phyloP scores from a whole-genome alignment of 805 yeast genomes.

The Saccharomycopsis amapae region DNA sequence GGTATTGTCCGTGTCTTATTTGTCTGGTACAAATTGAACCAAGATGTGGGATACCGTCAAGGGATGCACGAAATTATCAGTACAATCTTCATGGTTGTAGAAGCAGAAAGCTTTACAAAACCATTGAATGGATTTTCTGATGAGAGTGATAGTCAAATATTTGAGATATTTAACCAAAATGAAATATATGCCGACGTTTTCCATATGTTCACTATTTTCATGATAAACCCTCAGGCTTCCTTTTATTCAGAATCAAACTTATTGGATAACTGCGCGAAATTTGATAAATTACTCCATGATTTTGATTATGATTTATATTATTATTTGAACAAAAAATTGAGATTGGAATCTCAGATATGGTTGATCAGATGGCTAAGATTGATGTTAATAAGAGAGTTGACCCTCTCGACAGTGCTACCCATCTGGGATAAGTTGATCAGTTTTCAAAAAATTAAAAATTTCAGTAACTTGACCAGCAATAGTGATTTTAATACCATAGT shows the following conservation, averaged over 20 bases:
- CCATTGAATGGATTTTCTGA: slow-evolving; percentile 19
- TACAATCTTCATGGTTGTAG: slow-evolving; percentile 35
- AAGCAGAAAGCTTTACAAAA: slow-evolving; percentile 28
- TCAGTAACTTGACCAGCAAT: slow-evolving; percentile 30
- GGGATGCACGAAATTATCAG: slow-evolving; percentile 49
- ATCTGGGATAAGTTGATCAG: slow-evolving; percentile 39
- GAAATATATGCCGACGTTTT: slow-evolving; percentile 36
- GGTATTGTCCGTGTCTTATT: slow-evolving; percentile 14
- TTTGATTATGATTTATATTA: slow-evolving; percentile 43
- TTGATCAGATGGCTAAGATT: slow-evolving; percentile 42
- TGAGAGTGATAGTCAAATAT: slow-evolving; percentile 20
- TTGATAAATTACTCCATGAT: slow-evolving; percentile 37
- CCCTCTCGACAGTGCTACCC: slow-evolving; percentile 30
- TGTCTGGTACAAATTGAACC: slow-evolving; percentile 21
- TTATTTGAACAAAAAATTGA: slow-evolving; percentile 35
- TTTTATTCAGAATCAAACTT: slow-evolving; percentile 37
- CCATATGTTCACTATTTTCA: slow-evolving; percentile 38
- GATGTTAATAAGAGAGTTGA: slow-evolving; percentile 40
- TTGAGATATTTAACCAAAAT: slow-evolving; percentile 7
- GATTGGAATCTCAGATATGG: slow-evolving; percentile 46
- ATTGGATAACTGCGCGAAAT: slow-evolving; percentile 37
- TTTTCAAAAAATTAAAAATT: slow-evolving; percentile 24
- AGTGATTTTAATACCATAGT: slow-evolving; percentile 31
- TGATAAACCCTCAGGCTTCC: slow-evolving; percentile 36
- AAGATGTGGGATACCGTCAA: slow-evolving; percentile 34